Conservation (phyloP, 345 rosid genomes). For the Citrus mangshanensis region DNA sequence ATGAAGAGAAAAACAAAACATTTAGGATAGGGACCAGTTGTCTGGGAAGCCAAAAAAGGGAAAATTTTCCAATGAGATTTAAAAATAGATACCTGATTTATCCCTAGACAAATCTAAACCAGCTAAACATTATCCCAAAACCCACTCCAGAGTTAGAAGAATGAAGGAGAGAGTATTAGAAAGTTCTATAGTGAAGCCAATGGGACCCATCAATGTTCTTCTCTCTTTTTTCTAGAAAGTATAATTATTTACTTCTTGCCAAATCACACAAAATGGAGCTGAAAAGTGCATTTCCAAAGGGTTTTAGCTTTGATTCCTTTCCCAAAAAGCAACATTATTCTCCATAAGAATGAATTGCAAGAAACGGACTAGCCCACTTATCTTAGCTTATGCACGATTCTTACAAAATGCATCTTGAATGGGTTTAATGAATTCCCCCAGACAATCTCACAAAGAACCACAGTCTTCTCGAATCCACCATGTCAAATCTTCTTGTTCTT, state of each 20-base stretch:
- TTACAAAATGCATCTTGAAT: neutral
- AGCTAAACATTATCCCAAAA: neutral
- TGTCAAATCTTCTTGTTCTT: neutral
- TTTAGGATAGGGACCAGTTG: neutral
- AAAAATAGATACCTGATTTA: neutral
- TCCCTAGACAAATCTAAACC: neutral
- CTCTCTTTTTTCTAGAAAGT: neutral
- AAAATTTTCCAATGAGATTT: neutral
- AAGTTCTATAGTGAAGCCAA: neutral
- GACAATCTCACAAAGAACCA: neutral
- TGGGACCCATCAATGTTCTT: neutral
- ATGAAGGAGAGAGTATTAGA: neutral
- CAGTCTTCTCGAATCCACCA: neutral
- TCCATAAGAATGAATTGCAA: neutral
- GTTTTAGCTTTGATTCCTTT: neutral
- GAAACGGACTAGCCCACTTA: neutral
- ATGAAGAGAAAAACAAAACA: neutral
- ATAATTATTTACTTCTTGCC: neutral
- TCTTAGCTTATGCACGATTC: neutral
- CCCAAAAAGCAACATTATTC: neutral
- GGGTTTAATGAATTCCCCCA: neutral
- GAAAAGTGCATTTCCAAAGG: neutral
- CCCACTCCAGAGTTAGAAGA: neutral
- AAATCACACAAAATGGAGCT: neutral
- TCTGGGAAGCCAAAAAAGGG: neutral